phyloP scores from a whole-genome alignment of 177 flowering plant species.

The Vitis hybrid region DNA sequence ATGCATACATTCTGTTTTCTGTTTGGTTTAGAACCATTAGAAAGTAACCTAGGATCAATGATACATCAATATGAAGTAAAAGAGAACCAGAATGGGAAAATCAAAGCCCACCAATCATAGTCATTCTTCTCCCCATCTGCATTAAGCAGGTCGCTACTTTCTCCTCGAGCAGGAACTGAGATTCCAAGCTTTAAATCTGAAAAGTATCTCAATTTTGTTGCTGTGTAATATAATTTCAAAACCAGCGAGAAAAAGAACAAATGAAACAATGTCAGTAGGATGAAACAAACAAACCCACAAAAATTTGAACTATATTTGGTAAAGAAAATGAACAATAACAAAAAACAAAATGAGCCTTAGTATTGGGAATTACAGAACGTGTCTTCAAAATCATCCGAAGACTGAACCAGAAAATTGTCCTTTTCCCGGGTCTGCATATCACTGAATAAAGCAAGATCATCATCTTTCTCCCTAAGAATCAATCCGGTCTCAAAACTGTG shows the following conservation, averaged over 20 bases:
- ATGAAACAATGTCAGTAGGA: constrained; percentile 8
- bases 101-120: constrained; percentile 80
- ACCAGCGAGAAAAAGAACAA: constrained; percentile 1
- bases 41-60: not conserved
- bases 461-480: constrained; percentile 63
- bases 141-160: constrained; percentile 79
- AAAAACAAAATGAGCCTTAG: not conserved
- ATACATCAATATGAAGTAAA: not conserved
- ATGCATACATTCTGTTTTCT: no score
- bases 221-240: constrained; percentile 34
- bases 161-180: constrained; percentile 71
- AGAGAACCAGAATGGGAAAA: constrained; percentile 8
- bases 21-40: no score
- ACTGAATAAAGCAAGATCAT: constrained; percentile 86
- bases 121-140: constrained; percentile 88
- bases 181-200: constrained; percentile 82
- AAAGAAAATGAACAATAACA: no score
- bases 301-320: not conserved
- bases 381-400: constrained; percentile 76
- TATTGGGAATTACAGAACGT: constrained; percentile 54
- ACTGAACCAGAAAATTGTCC: constrained; percentile 73
- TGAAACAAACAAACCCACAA: not conserved
- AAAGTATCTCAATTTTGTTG: constrained; percentile 72
- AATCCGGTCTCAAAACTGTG: constrained; percentile 72
- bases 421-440: constrained; percentile 77